Percentiles rank a stretch among this genome's conserved stretches.
These are phyloP conservation scores for Centella asiatica DNA, from an alignment of 129 eudicot species.

Conservation along the genomic window DNA sequence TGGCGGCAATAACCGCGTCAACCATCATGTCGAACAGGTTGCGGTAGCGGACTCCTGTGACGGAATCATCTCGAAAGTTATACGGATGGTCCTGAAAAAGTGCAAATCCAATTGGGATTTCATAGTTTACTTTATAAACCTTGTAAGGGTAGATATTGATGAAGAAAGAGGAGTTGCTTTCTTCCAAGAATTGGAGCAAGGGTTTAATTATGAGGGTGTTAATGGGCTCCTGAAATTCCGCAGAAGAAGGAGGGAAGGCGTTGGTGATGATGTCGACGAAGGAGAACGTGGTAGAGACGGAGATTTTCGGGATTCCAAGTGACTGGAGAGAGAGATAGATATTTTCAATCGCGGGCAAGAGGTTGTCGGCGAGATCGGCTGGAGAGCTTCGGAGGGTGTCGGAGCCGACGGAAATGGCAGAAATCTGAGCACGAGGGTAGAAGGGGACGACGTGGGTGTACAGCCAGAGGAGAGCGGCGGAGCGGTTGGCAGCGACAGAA, in stretches of 20 bases:
- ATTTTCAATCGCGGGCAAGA: slow-evolving; percentile 71
- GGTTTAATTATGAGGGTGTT: slow-evolving; percentile 40
- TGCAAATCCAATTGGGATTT: slow-evolving; percentile 62
- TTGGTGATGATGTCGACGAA: slow-evolving; percentile 45
- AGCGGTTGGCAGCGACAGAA: slow-evolving; percentile 55
- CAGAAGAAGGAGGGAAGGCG: slow-evolving; percentile 80
- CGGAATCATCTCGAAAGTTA: slow-evolving; percentile 58
- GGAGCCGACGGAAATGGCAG: slow-evolving; percentile 67
- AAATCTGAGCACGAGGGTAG: slow-evolving; percentile 69
- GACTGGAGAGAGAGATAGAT: slow-evolving; percentile 36
- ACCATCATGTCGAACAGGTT: slow-evolving; percentile 83
- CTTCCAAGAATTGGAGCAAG: slow-evolving; percentile 45
- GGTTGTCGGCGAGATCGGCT: slow-evolving; percentile 29
- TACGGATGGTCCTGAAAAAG: slow-evolving; percentile 53
- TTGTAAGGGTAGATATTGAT: slow-evolving; percentile 60
- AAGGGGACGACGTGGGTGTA: slow-evolving; percentile 63
- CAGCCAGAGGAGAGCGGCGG: slow-evolving; percentile 62
- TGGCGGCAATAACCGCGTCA: slow-evolving; percentile 56
- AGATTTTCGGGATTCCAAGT: slow-evolving; percentile 52
- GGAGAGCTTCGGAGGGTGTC: slow-evolving; percentile 29
- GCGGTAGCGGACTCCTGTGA: slow-evolving; percentile 76
- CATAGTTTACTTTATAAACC: slow-evolving; percentile 36
- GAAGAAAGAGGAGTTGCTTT: slow-evolving; percentile 66
- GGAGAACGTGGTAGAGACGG: slow-evolving; percentile 76
- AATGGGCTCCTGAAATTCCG: slow-evolving; percentile 60